Evolutionary conservation across 2,329 filamentous ascomycete species (phyloP).

Genomic region (Fusarium sp.): DNA sequence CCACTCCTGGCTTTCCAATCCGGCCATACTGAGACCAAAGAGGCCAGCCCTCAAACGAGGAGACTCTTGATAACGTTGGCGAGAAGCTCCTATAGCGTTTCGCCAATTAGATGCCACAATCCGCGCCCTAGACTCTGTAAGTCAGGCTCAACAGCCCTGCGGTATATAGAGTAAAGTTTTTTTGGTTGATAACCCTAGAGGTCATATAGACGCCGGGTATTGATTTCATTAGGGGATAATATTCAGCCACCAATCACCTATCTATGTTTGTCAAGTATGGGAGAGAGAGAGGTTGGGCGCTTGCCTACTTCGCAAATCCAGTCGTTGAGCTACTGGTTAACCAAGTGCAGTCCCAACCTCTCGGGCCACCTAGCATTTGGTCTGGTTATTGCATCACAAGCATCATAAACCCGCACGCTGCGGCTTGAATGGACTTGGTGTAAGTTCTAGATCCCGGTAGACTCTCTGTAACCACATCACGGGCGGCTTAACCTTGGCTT

Average conservation of each 20-base stretch:
- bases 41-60: conserved; percentile 18
- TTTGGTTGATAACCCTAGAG: not conserved
- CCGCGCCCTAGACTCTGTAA: conserved; percentile 24
- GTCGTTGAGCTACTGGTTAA: not conserved
- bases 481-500: conserved; percentile 4
- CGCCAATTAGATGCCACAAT: conserved; percentile 33
- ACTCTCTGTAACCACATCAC: conserved; percentile 8
- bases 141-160: not conserved
- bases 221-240: not conserved
- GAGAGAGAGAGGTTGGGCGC: conserved; percentile 5
- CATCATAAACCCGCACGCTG: not conserved
- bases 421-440: not conserved
- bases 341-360: conserved; percentile 1
- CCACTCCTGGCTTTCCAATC: conserved; percentile 19
- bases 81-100: conserved; percentile 24
- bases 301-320: not conserved
- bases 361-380: not conserved
- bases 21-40: conserved; percentile 29
- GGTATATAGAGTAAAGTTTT: not conserved
- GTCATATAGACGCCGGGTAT: not conserved
- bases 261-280: not conserved
- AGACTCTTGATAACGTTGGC: conserved; percentile 16
- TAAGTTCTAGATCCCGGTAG: conserved; percentile 12
- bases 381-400: not conserved
- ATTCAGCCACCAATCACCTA: conserved; percentile 11